Evolutionary conservation across 768 basidiomycete species (phyloP), one percentile per base, ranked within the genome.

Genomic region (Boletellus emodensis): DNA sequence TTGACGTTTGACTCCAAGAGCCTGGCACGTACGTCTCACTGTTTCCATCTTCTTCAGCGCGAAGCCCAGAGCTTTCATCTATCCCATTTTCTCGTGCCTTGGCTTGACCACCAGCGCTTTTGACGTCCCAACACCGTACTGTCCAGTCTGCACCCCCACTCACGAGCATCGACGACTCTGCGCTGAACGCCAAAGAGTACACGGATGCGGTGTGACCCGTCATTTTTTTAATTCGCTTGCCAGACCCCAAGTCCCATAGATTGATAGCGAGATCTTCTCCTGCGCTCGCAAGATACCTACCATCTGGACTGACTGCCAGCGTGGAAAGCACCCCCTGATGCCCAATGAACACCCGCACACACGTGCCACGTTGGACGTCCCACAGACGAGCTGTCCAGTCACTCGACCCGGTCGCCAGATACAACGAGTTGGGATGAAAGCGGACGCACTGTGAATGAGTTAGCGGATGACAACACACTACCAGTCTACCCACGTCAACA

Each of bases 91-190:
- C 83, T 34, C 76, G 76, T 12, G 76, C 58, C 64, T 85, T 88
- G 20, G 59, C 70, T 22, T 75, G 77, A 1, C 89, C 89, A 11
- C 90, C 92, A 10, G 86, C 69, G 40, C 77, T 71, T 68, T 89
- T 94, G 33, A 96, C 85, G 65, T 99, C 96, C 96, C 96, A 99
- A 50, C 93, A 94, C n/a, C 95, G 79, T 15, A 97, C 94, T 1
- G 96, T 97, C 81, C 91, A 94, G 65, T 99, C 96, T 28, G 92
- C 83, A 22, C 88, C 80, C 6, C 94, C 94, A 51, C 91, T 94
- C 12, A 97, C 86, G 33, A 99, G 80, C 47, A 98, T 68, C 2
- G 85, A 84, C 0, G 93, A 94, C 67, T 97, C 96, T 22, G 85
- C 88, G 52, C 90, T 93, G 68, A 97, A 99, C 0, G 90, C 79